These are phyloP conservation scores for Lactifluus hygrophoroides DNA, from an alignment of 768 basidiomycete genomes.

Conservation along the genomic window DNA sequence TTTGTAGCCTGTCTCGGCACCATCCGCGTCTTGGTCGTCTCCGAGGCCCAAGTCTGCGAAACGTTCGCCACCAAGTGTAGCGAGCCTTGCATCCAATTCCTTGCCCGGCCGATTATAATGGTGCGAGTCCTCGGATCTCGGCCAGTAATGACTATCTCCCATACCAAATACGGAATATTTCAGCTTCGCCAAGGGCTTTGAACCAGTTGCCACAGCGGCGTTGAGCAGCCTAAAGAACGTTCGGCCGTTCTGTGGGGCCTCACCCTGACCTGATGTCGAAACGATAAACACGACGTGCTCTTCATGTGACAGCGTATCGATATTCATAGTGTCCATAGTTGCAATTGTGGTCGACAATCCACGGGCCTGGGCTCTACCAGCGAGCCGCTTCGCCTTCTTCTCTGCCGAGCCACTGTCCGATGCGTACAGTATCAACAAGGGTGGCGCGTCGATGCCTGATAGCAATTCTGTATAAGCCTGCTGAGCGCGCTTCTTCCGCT, in stretches of 20 bases:
- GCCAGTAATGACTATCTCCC: constrained; percentile 99
- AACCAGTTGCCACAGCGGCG: constrained; percentile 49
- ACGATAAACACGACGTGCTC: constrained; percentile 77
- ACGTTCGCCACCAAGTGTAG: constrained; percentile 71
- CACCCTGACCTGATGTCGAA: constrained; percentile 93
- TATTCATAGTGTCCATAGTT: constrained; percentile 71
- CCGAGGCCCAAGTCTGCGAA: constrained; percentile 75
- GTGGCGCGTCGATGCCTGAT: constrained; percentile 79
- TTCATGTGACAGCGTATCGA: constrained; percentile 60
- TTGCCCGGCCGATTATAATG: constrained; percentile 97
- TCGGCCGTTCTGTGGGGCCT: constrained; percentile 94
- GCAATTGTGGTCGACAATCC: constrained; percentile 70
- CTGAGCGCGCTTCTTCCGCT: constrained; percentile 71
- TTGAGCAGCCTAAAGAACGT: constrained; percentile 82
- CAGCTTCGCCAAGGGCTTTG: constrained; percentile 51
- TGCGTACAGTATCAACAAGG: constrained; percentile 83
- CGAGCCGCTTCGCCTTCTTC: constrained; percentile 87
- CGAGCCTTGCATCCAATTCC: constrained; percentile 76
- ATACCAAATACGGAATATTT: constrained; percentile 85
- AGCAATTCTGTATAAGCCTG: constrained; percentile 80
- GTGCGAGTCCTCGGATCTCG: constrained; percentile 89
- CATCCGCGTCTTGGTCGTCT: constrained; percentile 97
- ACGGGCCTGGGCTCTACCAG: constrained; percentile 71
- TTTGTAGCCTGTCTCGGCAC: constrained; percentile 93
- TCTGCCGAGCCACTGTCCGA: constrained; percentile 95